Conservation (phyloP, 345 rosid genomes). For the Sapria himalayana region DNA sequence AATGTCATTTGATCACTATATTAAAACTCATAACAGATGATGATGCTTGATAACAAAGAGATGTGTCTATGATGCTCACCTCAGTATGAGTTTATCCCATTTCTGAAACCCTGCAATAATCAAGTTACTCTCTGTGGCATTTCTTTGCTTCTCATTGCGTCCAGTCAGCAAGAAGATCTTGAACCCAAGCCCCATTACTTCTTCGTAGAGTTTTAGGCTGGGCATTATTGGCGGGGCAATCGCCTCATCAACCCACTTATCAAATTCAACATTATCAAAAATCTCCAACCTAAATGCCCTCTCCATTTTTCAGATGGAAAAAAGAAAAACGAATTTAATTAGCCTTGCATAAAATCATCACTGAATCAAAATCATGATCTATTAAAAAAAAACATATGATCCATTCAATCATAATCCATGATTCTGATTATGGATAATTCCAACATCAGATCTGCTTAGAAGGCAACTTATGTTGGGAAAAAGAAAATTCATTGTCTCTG, state of each 20-base stretch:
- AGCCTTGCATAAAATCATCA: not conserved
- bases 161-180: conserved; percentile 74
- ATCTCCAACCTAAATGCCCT: conserved; percentile 33
- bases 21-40: too few species aligned
- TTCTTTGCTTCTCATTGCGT: conserved; percentile 42
- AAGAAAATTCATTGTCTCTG: too few species aligned
- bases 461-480: too few species aligned
- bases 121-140: conserved; percentile 45
- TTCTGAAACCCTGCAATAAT: conserved; percentile 39
- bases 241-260: conserved; percentile 70
- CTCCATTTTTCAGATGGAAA: not conserved
- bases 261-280: conserved; percentile 43
- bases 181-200: conserved; percentile 40
- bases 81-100: conserved; percentile 84
- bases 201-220: conserved; percentile 58
- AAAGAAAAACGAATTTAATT: conserved; percentile 1
- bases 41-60: too few species aligned
- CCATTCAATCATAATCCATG: conserved; percentile 1
- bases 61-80: too few species aligned
- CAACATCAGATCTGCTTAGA: too few species aligned
- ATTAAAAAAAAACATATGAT: not conserved
- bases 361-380: not conserved
- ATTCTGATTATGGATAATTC: too few species aligned
- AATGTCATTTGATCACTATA: too few species aligned
- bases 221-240: conserved; percentile 46